These are phyloP conservation scores for Pueraria montana DNA, from an alignment of 306 rosid species.

Conservation along the genomic window DNA sequence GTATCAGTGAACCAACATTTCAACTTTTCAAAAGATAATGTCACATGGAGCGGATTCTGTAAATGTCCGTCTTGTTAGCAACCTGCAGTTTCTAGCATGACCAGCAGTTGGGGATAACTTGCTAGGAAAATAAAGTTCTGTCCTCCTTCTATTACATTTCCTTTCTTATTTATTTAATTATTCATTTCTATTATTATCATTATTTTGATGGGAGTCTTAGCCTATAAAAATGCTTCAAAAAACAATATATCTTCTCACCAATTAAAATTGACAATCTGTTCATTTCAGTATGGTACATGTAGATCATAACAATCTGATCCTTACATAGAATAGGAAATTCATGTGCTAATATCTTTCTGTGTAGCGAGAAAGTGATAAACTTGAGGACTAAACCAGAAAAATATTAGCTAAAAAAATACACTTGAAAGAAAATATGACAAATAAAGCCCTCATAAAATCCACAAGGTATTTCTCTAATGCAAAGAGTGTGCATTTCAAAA, in stretches of 20 bases:
- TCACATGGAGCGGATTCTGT: slow-evolving; percentile 15
- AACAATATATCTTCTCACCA: slow-evolving; percentile 21
- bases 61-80: slow-evolving; percentile 2
- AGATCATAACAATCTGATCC: slow-evolving; percentile 7
- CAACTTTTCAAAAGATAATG: slow-evolving; percentile 16
- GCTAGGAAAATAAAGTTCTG: slow-evolving; percentile 32
- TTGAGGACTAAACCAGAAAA: slow-evolving; percentile 27
- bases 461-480: slow-evolving; percentile 16
- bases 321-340: not conserved
- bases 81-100: slow-evolving; percentile 22
- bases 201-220: slow-evolving; percentile 4
- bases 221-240: slow-evolving; percentile 19
- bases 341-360: not conserved
- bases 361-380: slow-evolving; percentile 20
- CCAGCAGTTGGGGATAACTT: slow-evolving; percentile 8
- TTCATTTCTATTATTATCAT: not conserved
- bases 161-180: not conserved
- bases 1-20: not conserved
- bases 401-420: not conserved
- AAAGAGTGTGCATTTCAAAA: slow-evolving; percentile 19
- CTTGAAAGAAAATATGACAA: slow-evolving; percentile 2
- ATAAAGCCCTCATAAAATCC: slow-evolving; percentile 16
- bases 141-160: slow-evolving; percentile 11
- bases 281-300: slow-evolving; percentile 5
- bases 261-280: not conserved